Conservation (phyloP, 2,329 filamentous ascomycete genomes). For the Cladorrhinum sp. region DNA sequence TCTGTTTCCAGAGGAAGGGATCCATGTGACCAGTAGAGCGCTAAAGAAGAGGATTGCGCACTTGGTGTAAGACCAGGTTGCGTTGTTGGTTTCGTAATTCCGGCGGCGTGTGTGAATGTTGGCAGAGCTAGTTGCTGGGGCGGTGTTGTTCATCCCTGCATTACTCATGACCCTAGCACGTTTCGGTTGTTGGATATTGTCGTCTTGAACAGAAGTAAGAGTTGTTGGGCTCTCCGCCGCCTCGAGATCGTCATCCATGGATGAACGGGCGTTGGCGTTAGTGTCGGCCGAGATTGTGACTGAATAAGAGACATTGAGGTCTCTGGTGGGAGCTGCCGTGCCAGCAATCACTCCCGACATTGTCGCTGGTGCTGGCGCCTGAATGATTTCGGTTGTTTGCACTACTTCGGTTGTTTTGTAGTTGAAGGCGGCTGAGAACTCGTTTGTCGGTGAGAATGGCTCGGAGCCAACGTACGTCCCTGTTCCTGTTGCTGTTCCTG, state of each 20-base stretch:
- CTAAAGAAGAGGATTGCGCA: slow-evolving; percentile 70
- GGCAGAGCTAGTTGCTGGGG: not conserved
- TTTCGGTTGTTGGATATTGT: not conserved
- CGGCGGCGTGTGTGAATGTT: slow-evolving; percentile 31
- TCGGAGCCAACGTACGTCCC: slow-evolving; percentile 42
- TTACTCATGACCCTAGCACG: slow-evolving; percentile 6
- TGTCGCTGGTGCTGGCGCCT: slow-evolving; percentile 5
- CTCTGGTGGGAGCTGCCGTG: slow-evolving; percentile 20
- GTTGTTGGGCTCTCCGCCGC: slow-evolving; percentile 5
- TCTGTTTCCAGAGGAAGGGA: slow-evolving; percentile 74
- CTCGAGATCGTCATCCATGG: slow-evolving; percentile 22
- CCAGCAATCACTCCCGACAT: slow-evolving; percentile 21
- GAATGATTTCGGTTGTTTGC: slow-evolving; percentile 29
- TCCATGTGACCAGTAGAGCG: slow-evolving; percentile 69
- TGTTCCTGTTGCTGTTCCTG: slow-evolving; percentile 13
- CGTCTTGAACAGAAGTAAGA: slow-evolving; percentile 19
- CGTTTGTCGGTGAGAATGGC: slow-evolving; percentile 38
- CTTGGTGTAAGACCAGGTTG: slow-evolving; percentile 67
- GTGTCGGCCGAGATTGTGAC: slow-evolving; percentile 48
- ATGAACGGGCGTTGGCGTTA: slow-evolving; percentile 13
- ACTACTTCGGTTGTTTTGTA: slow-evolving; percentile 57
- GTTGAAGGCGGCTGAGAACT: slow-evolving; percentile 41
- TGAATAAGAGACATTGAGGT: slow-evolving; percentile 41
- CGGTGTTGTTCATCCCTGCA: not conserved
- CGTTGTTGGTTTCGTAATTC: slow-evolving; percentile 55